Conservation (phyloP, 108 stramenopile species). For the Fistulifera pelliculosa region DNA sequence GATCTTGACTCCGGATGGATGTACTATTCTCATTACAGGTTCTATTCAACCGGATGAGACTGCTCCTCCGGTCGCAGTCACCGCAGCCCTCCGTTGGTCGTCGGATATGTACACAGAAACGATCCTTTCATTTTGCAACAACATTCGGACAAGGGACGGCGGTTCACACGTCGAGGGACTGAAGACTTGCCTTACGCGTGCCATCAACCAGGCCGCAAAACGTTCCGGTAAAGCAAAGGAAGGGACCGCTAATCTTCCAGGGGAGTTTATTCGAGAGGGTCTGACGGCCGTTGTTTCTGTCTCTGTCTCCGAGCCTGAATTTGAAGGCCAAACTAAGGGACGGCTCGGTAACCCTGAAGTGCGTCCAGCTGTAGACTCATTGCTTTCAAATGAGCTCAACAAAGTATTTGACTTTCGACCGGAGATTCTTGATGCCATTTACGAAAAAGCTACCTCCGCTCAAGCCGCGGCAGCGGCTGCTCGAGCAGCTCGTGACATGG, state of each 20-base stretch:
- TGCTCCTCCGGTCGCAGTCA: slow-evolving; percentile 54
- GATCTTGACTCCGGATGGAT: slow-evolving; percentile 31
- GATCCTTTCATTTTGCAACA: slow-evolving; percentile 88
- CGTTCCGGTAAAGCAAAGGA: slow-evolving; percentile 77
- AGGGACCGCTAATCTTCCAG: slow-evolving; percentile 57
- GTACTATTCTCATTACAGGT: slow-evolving; percentile 29
- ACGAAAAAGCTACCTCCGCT: slow-evolving; percentile 81
- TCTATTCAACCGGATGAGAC: slow-evolving; percentile 14
- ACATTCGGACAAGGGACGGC: slow-evolving; percentile 89
- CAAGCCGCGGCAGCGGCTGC: slow-evolving; percentile 88
- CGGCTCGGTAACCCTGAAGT: slow-evolving; percentile 94
- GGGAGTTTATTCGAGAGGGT: slow-evolving; percentile 91
- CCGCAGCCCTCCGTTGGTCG: slow-evolving; percentile 82
- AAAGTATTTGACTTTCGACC: slow-evolving; percentile 88
- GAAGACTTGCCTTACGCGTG: slow-evolving; percentile 78
- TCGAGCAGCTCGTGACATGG: slow-evolving; percentile 89
- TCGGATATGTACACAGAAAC: slow-evolving; percentile 85
- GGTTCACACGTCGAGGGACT: slow-evolving; percentile 93
- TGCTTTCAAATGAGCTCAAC: slow-evolving; percentile 63
- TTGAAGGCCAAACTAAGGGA: slow-evolving; percentile 96
- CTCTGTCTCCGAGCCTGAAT: slow-evolving; percentile 89
- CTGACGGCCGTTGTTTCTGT: slow-evolving; percentile 85
- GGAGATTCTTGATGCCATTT: slow-evolving; percentile 67
- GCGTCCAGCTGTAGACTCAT: slow-evolving; percentile 76
- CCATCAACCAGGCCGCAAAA: slow-evolving; percentile 70